These are phyloP conservation scores for Solanum gandarillasii DNA, from an alignment of 257 asterid species.

Conservation along the genomic window DNA sequence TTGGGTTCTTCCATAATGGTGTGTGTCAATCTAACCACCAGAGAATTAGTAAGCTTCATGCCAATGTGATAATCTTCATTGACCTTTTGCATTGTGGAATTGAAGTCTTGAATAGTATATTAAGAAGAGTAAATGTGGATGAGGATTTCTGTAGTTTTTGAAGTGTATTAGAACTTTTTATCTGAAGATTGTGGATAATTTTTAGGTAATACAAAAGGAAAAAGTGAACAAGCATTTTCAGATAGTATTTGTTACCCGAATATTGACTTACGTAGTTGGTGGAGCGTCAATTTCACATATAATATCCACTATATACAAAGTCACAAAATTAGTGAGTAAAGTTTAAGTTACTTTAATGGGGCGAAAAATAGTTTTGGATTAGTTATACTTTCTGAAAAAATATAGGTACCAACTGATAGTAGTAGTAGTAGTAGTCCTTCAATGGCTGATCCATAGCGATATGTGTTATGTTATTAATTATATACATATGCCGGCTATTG, in stretches of 20 bases:
- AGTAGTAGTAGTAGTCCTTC: too few relatives aligned
- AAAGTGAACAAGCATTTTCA: not conserved
- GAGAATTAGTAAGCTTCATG: not conserved
- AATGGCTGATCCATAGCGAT: not conserved
- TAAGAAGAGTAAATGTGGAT: not conserved
- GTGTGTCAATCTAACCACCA: conserved; percentile 19
- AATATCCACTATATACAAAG: not conserved
- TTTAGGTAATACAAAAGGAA: not conserved
- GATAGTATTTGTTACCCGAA: not conserved
- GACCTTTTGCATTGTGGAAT: not conserved
- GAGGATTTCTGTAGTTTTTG: not conserved
- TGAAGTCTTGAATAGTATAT: not conserved
- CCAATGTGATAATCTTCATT: not conserved
- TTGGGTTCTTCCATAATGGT: not conserved
- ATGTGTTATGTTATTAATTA: not conserved
- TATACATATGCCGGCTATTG: not conserved
- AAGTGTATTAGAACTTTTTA: not conserved
- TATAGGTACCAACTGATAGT: too few relatives aligned
- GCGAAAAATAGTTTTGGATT: not conserved
- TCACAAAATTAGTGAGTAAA: not conserved
- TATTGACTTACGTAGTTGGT: not conserved
- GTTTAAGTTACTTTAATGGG: not conserved
- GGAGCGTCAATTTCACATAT: not conserved
- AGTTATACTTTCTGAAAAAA: too few relatives aligned
- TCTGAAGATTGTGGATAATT: not conserved